Conservation (phyloP, 2,329 filamentous ascomycete species). For the Fusarium papillatum region DNA sequence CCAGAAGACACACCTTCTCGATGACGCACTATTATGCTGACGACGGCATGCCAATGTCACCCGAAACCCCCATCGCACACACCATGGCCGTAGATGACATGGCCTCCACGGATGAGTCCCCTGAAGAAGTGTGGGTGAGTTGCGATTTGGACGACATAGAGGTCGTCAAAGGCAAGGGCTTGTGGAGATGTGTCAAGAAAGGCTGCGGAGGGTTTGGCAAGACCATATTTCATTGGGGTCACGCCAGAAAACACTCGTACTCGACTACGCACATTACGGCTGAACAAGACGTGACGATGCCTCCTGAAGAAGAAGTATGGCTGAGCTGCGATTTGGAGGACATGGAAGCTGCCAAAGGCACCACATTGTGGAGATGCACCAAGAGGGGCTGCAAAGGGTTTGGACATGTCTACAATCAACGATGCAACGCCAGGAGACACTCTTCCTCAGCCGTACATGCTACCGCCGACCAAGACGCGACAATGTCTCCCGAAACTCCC, state of each 20-base stretch:
- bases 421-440: not conserved
- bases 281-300: no score
- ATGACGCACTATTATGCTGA: not conserved
- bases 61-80: conserved; percentile 3
- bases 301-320: conserved; percentile 10
- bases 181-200: no score
- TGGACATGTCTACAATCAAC: not conserved
- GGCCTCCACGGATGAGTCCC: not conserved
- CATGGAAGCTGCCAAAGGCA: conserved; percentile 16
- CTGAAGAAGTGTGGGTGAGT: conserved; percentile 11
- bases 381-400: not conserved
- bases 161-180: not conserved
- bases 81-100: not conserved
- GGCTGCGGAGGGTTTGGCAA: no score
- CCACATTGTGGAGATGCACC: not conserved
- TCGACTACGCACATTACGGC: no score
- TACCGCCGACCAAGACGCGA: not conserved
- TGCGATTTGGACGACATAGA: conserved; percentile 21
- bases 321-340: conserved; percentile 10
- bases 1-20: conserved; percentile 10
- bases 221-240: no score
- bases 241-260: no score
- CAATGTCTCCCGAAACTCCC: not conserved
- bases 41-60: not conserved
- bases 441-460: not conserved